Evolutionary conservation across 148 eudicot genomes (phyloP).

Genomic region (Camellia lanceoleosa): DNA sequence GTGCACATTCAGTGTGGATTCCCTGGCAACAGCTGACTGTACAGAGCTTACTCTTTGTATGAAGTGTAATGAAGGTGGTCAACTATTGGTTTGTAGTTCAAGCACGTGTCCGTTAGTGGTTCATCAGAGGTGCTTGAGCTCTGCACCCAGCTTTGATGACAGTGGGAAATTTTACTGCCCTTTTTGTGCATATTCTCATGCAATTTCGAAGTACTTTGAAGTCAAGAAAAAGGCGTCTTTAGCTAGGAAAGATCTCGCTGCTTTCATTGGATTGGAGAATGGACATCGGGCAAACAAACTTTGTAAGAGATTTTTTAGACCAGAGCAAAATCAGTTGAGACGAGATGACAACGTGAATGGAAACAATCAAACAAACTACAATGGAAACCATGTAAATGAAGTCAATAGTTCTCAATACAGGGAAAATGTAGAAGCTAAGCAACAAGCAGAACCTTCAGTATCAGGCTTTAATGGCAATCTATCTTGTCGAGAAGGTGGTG

Average conservation of each 20-base stretch:
- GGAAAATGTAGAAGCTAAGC: constrained; percentile 17
- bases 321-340: constrained; percentile 22
- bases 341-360: constrained; percentile 18
- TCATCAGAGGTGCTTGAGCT: constrained; percentile 67
- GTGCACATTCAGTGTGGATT: constrained; percentile 36
- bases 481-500: constrained; percentile 13
- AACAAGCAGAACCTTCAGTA: constrained; percentile 21
- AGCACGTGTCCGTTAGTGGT: constrained; percentile 53
- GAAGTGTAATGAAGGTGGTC: constrained; percentile 66
- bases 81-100: constrained; percentile 53
- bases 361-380: constrained; percentile 19
- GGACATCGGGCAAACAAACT: constrained; percentile 17
- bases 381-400: constrained; percentile 16
- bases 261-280: constrained; percentile 39
- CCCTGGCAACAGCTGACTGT: constrained; percentile 32
- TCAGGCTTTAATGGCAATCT: constrained; percentile 8
- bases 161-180: constrained; percentile 73
- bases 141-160: constrained; percentile 45
- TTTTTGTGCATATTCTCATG: constrained; percentile 68
- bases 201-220: constrained; percentile 45
- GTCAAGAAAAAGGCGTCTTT: constrained; percentile 42
- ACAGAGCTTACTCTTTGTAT: constrained; percentile 50
- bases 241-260: constrained; percentile 50
- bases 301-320: constrained; percentile 13
- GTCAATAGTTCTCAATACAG: neutral